phyloP scores from a whole-genome alignment of 441 rosid species.

The Populus hybrid region DNA sequence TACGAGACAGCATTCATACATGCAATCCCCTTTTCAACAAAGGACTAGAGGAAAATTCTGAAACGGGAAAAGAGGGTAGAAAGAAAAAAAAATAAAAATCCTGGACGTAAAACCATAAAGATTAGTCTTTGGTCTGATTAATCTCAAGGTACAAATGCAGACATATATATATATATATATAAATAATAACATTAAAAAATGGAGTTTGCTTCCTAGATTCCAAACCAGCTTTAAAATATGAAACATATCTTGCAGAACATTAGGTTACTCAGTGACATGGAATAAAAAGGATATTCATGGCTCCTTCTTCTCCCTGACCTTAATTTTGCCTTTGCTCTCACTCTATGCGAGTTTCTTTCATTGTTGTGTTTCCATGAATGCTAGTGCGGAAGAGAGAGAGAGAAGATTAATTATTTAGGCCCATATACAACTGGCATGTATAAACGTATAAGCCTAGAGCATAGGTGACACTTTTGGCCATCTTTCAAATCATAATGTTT shows the following conservation, averaged over 20 bases:
- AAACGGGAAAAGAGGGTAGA: background rate
- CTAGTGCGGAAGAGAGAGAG: background rate
- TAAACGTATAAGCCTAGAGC: background rate
- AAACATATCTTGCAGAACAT: background rate
- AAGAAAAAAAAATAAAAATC: background rate
- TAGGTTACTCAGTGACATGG: background rate
- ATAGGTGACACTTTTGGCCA: slow-evolving; percentile 15
- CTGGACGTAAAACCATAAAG: background rate
- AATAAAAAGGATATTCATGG: slow-evolving; percentile 2
- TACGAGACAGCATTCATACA: slow-evolving; percentile 31
- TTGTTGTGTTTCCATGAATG: background rate
- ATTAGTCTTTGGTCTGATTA: slow-evolving; percentile 7
- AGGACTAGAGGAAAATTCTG: background rate
- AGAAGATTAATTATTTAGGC: background rate
- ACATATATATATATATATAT: too few species aligned
- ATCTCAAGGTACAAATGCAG: background rate
- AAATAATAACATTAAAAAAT: background rate
- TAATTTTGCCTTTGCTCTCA: background rate
- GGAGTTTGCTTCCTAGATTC: slow-evolving; percentile 22
- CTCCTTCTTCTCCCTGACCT: background rate
- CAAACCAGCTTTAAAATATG: slow-evolving; percentile 10
- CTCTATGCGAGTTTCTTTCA: background rate
- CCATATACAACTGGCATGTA: background rate
- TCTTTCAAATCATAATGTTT: slow-evolving; percentile 28
- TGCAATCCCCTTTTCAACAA: slow-evolving; percentile 17